Evolutionary conservation across 116 monocot species (phyloP), one percentile per base, ranked within the genome.

Genomic region (Posidonia oceanica): DNA sequence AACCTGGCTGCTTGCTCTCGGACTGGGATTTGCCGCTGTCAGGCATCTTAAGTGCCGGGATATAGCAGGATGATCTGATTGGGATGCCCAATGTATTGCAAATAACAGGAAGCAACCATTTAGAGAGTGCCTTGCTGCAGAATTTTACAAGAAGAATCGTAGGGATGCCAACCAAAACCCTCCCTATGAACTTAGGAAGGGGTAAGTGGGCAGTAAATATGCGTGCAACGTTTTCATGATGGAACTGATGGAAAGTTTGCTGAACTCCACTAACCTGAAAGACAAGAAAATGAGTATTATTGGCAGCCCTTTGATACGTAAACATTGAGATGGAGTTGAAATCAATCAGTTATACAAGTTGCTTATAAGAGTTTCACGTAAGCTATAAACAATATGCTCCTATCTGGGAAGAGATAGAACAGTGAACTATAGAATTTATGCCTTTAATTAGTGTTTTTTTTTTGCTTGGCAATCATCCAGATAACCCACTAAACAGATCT

Each of bases 41-140:
- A 22, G 63, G 42, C 4, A 21, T 82, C 77, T 83, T 91, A 17
- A 95, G 75, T 20, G 84, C 65, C 0, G 86, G 85, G 42, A 91
- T 69, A 22, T 91, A 91, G 81, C 86, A 83, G 0, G 91, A 88
- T 2, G 95, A 96, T 61, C 78, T 81, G 61, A 91, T 78, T 0
- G 88, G 91, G 62, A 96, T 80, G 61, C 82, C 83, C 54, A 96
- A 16, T 39, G 86, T 85, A 71, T 78, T 78, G 88, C 88, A 88
- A 17, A 91, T 41, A 37, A 84, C 63, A 4, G 95, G 95, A 41
- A 96, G 86, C 52, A 91, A 61, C 95, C 95, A 96, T 74, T 88
- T 96, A 0, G 91, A 74, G 7, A 88, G 68, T 3, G 95, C 91
- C 76, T 96, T 96, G 83, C 86, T 88, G 81, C 95, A 96, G 75